Percentiles rank a stretch among this genome's conserved stretches.
Evolutionary conservation across 176 grass and related monocot species (phyloP).

Genomic region (Leersia perrieri): DNA sequence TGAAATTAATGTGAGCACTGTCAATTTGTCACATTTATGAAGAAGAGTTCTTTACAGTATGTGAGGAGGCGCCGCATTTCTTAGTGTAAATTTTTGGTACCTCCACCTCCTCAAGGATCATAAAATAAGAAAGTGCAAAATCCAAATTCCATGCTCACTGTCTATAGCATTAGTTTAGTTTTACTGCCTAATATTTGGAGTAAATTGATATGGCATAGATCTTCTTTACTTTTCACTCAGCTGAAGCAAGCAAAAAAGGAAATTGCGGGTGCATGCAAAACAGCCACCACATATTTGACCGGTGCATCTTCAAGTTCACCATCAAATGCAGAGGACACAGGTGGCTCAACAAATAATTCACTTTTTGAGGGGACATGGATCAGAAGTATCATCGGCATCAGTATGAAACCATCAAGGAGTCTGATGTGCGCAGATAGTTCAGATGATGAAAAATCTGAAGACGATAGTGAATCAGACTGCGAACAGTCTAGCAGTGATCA

Average conservation of each 20-base stretch:
- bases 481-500: not conserved
- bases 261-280: conserved; percentile 53
- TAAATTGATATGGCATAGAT: not conserved
- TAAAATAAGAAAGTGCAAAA: not conserved
- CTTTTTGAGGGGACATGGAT: conserved; percentile 39
- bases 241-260: conserved; percentile 60
- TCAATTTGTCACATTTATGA: not conserved
- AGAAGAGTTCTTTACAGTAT: not conserved
- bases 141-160: not conserved
- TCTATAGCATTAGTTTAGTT: not conserved
- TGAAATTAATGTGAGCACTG: not conserved
- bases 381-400: conserved; percentile 37
- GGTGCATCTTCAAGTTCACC: conserved; percentile 31
- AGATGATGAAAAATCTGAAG: conserved; percentile 35
- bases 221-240: conserved; percentile 26
- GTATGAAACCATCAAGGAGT: conserved; percentile 46
- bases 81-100: not conserved
- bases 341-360: conserved; percentile 24
- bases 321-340: conserved; percentile 21
- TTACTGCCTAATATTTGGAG: not conserved
- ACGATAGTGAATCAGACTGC: not conserved
- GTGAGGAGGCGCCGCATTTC: no score
- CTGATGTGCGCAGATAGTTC: conserved; percentile 5
- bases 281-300: conserved; percentile 42
- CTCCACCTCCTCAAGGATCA: not conserved